Evolutionary conservation across 148 eudicot genomes (phyloP), one percentile per base, ranked within the genome.

Genomic region (Fallopia convolvulus): DNA sequence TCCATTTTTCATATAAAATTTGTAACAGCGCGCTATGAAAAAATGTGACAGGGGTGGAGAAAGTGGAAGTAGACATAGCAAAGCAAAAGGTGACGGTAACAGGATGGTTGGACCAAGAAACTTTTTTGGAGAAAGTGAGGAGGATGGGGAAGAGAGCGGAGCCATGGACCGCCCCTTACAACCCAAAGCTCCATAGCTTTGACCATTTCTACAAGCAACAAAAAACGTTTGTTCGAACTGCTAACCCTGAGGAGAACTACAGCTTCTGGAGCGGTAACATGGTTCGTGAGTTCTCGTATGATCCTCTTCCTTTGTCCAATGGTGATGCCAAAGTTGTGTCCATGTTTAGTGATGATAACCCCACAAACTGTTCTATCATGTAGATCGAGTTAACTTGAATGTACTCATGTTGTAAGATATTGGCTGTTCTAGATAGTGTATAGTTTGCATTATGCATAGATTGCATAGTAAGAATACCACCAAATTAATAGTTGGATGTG

Each of bases 111-210:
- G 52, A 44, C 52, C 75, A 72, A 18, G 32, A 44, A 5, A 42
- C 8, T 5, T 13, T 72, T 0, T 10, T 72, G 33, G 18, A 72
- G 52, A 47, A 8, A 17, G 75, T 72, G 15, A 72, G 75, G 75
- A 72, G 17, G 75, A 44, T 72, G 50, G 75, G 75, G 75, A 72
- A 72, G 52, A 41, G 75, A 10, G 75, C 75, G 5, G 75, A 44
- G 33, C 52, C 75, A 20, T 72, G 75, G 75, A 42, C 53, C n/a
- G 18, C 50, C 2, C 50, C 75, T 47, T 72, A 41, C 52, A 72
- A 72, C 2, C 49, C 75, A 0, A 72, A 47, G 15, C 2, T 44
- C 5, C 52, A 72, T 20, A 17, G 15, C 53, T 72, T 72, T 8
- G 53, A 72, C 30, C 75, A 72, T 13, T 72, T 41, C 52, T 72